These are phyloP conservation scores for Gaeumannomyces tritici DNA, from an alignment of 2,329 filamentous ascomycete genomes.

Conservation along the genomic window DNA sequence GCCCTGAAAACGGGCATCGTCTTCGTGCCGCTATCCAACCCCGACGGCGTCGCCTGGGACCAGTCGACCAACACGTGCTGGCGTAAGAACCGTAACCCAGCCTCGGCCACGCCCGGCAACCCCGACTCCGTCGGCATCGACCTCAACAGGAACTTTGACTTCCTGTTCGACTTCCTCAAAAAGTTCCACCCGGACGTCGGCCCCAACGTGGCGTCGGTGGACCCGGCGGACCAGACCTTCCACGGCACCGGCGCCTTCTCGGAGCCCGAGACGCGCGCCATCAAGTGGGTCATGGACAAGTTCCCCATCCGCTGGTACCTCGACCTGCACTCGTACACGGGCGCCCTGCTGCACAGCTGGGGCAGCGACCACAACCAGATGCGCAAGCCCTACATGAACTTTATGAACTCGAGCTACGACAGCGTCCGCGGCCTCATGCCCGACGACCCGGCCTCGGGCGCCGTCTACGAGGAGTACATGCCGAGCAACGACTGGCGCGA, in stretches of 20 bases:
- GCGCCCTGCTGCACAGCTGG: conserved; percentile 46
- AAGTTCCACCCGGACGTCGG: conserved; percentile 30
- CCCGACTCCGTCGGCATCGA: conserved; percentile 33
- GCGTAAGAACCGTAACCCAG: conserved; percentile 46
- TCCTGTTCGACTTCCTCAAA: conserved; percentile 42
- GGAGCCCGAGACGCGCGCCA: conserved; percentile 45
- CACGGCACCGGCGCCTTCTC: conserved; percentile 41
- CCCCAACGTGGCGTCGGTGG: conserved; percentile 30
- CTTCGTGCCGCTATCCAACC: conserved; percentile 41
- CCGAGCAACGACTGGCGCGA: conserved; percentile 27
- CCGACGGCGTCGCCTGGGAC: conserved; percentile 43
- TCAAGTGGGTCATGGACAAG: conserved; percentile 40
- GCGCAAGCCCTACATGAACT: conserved; percentile 34
- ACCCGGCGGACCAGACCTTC: conserved; percentile 30
- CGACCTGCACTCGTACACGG: conserved; percentile 46
- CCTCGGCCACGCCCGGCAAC: conserved; percentile 20
- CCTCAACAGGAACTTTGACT: conserved; percentile 48
- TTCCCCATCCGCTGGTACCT: conserved; percentile 46
- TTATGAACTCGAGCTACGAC: conserved; percentile 41
- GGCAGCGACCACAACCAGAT: conserved; percentile 44
- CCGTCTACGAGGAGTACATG: conserved; percentile 35
- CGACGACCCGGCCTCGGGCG: conserved; percentile 20
- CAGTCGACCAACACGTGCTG: conserved; percentile 39
- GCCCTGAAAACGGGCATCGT: conserved; percentile 44
- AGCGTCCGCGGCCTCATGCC: conserved; percentile 3